phyloP scores from a whole-genome alignment of 2,329 filamentous ascomycete genomes.

The Fusarium scirpi region DNA sequence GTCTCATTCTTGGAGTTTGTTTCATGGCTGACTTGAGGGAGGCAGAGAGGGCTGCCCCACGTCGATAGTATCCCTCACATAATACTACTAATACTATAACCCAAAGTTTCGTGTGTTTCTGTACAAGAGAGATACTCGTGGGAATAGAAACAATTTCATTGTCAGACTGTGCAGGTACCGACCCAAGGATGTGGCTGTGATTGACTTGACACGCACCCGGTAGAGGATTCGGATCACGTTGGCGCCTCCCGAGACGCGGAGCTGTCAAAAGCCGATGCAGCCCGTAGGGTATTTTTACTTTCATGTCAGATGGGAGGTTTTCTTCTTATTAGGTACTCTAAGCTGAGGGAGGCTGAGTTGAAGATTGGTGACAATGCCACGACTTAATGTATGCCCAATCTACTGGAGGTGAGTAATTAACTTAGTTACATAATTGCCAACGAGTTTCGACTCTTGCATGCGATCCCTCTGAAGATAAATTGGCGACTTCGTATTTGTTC shows the following conservation, averaged over 20 bases:
- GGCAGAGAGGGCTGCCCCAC: constrained; percentile 9
- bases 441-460: background rate
- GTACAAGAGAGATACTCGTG: background rate
- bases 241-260: constrained; percentile 16
- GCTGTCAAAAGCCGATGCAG: background rate
- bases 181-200: constrained; percentile 20
- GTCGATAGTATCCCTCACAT: constrained; percentile 40
- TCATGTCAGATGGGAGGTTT: background rate
- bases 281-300: background rate
- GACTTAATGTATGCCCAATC: background rate
- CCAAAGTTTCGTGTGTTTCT: constrained; percentile 13
- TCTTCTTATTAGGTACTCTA: background rate
- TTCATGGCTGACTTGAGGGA: constrained; percentile 21
- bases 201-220: constrained; percentile 30
- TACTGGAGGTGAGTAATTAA: too few species aligned
- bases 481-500: background rate
- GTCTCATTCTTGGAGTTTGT: constrained; percentile 28
- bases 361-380: background rate
- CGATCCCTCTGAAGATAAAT: background rate
- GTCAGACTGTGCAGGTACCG: constrained; percentile 31
- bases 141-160: constrained; percentile 5
- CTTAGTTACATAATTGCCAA: background rate
- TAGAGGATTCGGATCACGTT: constrained; percentile 11
- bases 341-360: constrained; percentile 1
- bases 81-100: constrained; percentile 1